These are phyloP conservation scores for Amauroascus niger DNA, from an alignment of 2,329 filamentous ascomycete species.

Conservation along the genomic window DNA sequence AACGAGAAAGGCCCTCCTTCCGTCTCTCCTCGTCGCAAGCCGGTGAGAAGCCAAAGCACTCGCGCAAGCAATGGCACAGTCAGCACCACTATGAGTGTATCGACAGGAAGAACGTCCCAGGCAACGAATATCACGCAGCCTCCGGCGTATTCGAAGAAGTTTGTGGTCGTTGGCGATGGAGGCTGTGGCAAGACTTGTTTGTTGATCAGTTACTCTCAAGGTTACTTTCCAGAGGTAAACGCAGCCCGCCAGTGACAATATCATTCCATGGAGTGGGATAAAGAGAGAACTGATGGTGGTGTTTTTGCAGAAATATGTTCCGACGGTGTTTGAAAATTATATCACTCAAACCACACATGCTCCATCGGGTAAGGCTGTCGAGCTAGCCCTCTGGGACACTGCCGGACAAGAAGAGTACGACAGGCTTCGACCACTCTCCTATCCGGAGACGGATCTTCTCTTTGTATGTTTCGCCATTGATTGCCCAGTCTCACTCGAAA, in stretches of 20 bases:
- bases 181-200: conserved; percentile 98
- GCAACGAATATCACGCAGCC: conserved; percentile 81
- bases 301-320: conserved; percentile 81
- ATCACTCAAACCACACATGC: conserved; percentile 92
- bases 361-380: conserved; percentile 82
- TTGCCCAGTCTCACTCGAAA: conserved; percentile 94
- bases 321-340: conserved; percentile 99
- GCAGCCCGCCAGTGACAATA: not conserved
- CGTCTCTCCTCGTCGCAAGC: conserved; percentile 37
- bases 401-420: conserved; percentile 99
- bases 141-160: conserved; percentile 95
- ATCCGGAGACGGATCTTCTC: conserved; percentile 93
- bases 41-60: conserved; percentile 46
- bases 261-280: not conserved
- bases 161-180: conserved; percentile 95
- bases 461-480: conserved; percentile 99
- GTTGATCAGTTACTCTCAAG: conserved; percentile 96
- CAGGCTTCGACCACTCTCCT: conserved; percentile 85
- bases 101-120: conserved; percentile 59
- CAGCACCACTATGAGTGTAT: conserved; percentile 70
- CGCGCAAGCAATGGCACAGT: conserved; percentile 82
- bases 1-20: conserved; percentile 30
- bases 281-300: conserved; percentile 8
- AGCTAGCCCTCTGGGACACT: conserved; percentile 96
- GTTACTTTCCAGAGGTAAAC: conserved; percentile 96